These are phyloP conservation scores for Termitomyces sp. DNA, from an alignment of 768 basidiomycete genomes.

Conservation along the genomic window DNA sequence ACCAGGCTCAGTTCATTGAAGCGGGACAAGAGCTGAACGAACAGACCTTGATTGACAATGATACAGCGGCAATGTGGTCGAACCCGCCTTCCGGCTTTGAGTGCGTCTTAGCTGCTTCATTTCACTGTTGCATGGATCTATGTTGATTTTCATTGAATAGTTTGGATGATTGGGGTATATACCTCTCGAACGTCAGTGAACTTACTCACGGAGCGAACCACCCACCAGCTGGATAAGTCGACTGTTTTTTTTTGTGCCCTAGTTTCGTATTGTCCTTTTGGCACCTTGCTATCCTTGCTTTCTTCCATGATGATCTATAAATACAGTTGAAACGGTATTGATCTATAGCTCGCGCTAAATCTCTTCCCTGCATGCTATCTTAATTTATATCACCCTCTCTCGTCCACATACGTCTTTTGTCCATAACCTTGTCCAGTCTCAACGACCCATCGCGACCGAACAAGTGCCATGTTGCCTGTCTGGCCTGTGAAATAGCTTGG, in stretches of 20 bases:
- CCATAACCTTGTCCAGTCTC: background rate
- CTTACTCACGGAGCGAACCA: constrained; percentile 24
- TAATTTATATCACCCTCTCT: background rate
- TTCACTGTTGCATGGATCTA: background rate
- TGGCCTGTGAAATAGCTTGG: background rate
- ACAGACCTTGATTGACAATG: constrained; percentile 33
- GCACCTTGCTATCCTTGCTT: background rate
- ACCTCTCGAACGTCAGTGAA: constrained; percentile 36
- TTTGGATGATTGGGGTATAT: constrained; percentile 41
- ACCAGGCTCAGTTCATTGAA: background rate
- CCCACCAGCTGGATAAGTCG: background rate
- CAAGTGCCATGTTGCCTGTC: background rate
- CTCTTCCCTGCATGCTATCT: background rate
- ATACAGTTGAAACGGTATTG: background rate
- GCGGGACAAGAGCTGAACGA: constrained; percentile 1
- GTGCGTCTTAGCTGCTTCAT: constrained; percentile 33
- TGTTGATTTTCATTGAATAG: constrained; percentile 17
- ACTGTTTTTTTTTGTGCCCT: background rate
- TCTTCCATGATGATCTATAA: background rate
- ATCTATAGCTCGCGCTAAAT: background rate
- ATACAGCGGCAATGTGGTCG: constrained; percentile 65
- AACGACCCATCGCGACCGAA: background rate
- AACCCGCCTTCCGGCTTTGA: constrained; percentile 61
- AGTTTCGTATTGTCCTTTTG: background rate
- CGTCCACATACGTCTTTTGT: background rate